phyloP scores from a whole-genome alignment of 225 moss, liverwort and hornwort species.

The Straminergon stramineum region DNA sequence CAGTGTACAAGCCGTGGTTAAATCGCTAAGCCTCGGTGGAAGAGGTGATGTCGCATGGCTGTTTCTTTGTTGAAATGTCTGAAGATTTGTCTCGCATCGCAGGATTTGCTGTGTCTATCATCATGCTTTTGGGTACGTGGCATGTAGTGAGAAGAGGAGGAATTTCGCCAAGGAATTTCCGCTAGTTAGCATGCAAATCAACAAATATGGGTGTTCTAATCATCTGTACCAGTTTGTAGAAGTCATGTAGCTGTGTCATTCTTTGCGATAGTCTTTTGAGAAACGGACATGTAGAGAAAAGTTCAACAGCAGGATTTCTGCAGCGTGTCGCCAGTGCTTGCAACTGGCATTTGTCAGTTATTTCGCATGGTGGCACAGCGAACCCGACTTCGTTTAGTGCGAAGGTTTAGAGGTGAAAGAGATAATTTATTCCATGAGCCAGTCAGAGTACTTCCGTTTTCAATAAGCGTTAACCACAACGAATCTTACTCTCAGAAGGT shows the following conservation, averaged over 20 bases:
- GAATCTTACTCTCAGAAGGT: background rate
- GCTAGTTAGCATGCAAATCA: background rate
- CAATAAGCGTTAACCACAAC: background rate
- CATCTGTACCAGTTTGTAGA: background rate
- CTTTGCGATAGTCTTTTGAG: background rate
- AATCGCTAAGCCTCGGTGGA: constrained; percentile 55
- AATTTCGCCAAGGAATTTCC: background rate
- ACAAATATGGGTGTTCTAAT: background rate
- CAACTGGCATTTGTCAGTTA: background rate
- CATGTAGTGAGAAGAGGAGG: background rate
- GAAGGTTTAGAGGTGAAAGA: background rate
- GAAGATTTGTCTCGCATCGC: background rate
- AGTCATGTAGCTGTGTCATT: background rate
- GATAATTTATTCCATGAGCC: background rate
- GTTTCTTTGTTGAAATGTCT: background rate
- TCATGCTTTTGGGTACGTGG: background rate
- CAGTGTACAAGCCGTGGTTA: constrained; percentile 81
- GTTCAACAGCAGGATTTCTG: background rate
- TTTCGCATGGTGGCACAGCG: background rate
- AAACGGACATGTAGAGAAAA: background rate
- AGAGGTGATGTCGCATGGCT: constrained; percentile 28
- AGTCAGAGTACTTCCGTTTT: background rate
- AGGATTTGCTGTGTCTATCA: background rate
- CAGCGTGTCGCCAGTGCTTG: background rate
- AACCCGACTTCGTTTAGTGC: background rate